These are phyloP conservation scores for Leptographium galeiforme DNA, from an alignment of 2,329 filamentous ascomycete genomes.

Conservation along the genomic window DNA sequence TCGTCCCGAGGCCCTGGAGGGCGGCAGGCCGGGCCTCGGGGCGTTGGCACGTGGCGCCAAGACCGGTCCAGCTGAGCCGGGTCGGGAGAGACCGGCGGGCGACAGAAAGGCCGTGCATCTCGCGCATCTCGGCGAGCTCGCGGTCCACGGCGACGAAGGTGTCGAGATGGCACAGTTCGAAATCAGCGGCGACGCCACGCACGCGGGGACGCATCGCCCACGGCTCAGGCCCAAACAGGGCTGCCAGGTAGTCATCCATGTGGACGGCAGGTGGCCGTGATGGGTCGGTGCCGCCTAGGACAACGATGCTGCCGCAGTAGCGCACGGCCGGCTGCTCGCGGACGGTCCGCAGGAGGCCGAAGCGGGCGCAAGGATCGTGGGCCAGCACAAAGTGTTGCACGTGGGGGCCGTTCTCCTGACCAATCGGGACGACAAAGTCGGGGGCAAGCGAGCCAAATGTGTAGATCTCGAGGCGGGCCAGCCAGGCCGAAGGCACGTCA, in stretches of 20 bases:
- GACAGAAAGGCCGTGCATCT: slow-evolving; percentile 22
- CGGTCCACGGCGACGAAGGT: slow-evolving; percentile 23
- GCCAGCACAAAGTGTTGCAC: slow-evolving; percentile 23
- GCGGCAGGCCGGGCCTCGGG: no score
- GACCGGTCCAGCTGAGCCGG: slow-evolving; percentile 26
- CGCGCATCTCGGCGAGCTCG: slow-evolving; percentile 27
- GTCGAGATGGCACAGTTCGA: slow-evolving; percentile 18
- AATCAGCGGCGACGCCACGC: background rate
- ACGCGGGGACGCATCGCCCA: slow-evolving; percentile 11
- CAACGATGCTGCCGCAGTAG: slow-evolving; percentile 26
- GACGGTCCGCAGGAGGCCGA: slow-evolving; percentile 23
- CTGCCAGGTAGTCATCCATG: slow-evolving; percentile 23
- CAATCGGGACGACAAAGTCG: slow-evolving; percentile 24
- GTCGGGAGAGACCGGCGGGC: no score
- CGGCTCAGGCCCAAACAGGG: slow-evolving; percentile 20
- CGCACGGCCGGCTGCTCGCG: slow-evolving; percentile 22
- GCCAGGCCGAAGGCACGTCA: slow-evolving; percentile 22
- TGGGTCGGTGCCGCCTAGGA: slow-evolving; percentile 13
- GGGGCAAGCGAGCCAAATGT: slow-evolving; percentile 27
- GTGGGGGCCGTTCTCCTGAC: slow-evolving; percentile 13
- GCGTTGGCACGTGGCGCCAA: slow-evolving; percentile 17
- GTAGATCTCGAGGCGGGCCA: slow-evolving; percentile 28
- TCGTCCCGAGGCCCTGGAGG: slow-evolving; percentile 20
- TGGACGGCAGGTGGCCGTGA: background rate
- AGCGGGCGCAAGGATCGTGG: slow-evolving; percentile 23